phyloP scores from a whole-genome alignment of 1,284 basidiomycete species.

The Cutaneotrichosporon sp. region DNA sequence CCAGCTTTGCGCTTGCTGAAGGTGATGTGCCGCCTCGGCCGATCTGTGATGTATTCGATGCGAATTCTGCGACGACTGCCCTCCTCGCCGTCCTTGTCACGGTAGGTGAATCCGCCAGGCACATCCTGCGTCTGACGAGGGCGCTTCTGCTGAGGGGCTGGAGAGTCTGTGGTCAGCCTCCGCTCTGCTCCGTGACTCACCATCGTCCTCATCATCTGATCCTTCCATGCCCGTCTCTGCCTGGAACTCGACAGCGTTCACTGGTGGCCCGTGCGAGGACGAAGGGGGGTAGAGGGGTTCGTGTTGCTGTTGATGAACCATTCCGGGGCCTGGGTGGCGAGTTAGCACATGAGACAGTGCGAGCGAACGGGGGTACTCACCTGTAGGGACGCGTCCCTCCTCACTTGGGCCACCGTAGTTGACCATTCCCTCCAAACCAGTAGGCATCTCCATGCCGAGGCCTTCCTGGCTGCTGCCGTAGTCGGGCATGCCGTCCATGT shows the following conservation, averaged over 20 bases:
- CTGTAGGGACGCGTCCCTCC: conserved; percentile 20
- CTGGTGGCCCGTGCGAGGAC: conserved; percentile 6
- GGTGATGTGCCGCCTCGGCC: conserved; percentile 97
- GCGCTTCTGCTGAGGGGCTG: conserved; percentile 16
- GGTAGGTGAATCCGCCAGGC: conserved; percentile 44
- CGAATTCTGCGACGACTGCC: conserved; percentile 95
- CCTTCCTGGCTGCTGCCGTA: conserved; percentile 13
- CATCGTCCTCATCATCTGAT: conserved; percentile 48
- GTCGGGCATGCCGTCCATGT: conserved; percentile 26
- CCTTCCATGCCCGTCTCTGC: conserved; percentile 46
- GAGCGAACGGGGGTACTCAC: conserved; percentile 15
- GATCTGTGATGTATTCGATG: conserved; percentile 99
- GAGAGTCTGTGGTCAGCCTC: conserved; percentile 13
- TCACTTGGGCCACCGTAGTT: conserved; percentile 32
- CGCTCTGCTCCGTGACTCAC: conserved; percentile 18
- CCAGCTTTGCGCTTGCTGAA: conserved; percentile 99
- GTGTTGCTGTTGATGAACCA: conserved; percentile 2
- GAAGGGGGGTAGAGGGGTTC: conserved; percentile 11
- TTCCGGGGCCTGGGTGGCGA: conserved; percentile 13
- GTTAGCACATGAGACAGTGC: not conserved
- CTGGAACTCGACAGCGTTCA: conserved; percentile 42
- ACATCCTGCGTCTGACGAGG: conserved; percentile 33
- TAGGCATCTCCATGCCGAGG: conserved; percentile 46
- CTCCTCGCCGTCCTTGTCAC: conserved; percentile 55
- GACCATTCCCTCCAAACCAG: conserved; percentile 51